Evolutionary conservation across 78 protist genomes (phyloP).

Genomic region (Dictyostelium intermedium): DNA sequence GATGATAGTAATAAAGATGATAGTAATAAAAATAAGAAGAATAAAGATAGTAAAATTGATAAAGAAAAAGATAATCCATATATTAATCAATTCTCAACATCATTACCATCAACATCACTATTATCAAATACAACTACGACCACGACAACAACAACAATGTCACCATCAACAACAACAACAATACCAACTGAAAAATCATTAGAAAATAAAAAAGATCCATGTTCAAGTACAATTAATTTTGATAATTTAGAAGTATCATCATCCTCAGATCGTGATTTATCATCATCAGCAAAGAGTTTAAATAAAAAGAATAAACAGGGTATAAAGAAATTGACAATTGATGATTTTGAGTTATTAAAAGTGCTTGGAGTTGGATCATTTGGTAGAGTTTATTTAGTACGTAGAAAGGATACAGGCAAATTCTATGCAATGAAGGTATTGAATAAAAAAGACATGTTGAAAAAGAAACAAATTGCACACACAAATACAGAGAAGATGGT

Average conservation of each 20-base stretch:
- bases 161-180: neutral
- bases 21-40: neutral
- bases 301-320: neutral
- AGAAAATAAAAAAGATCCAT: neutral
- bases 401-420: slow-evolving; percentile 17
- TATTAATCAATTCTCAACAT: neutral
- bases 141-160: neutral
- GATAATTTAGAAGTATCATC: neutral
- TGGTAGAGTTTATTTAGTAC: slow-evolving; percentile 82
- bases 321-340: slow-evolving; percentile 23
- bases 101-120: neutral
- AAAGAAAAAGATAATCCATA: neutral
- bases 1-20: neutral
- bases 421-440: slow-evolving; percentile 77
- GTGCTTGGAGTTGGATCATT: slow-evolving; percentile 87
- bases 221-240: neutral
- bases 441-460: slow-evolving; percentile 69
- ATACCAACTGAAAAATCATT: neutral
- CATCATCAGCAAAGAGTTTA: neutral
- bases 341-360: slow-evolving; percentile 82
- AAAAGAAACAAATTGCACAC: slow-evolving; percentile 62
- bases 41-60: neutral
- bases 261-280: neutral
- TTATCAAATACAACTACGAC: neutral
- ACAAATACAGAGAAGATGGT: slow-evolving; percentile 80